Evolutionary conservation across 2,329 filamentous ascomycete genomes (phyloP).

Genomic region (Dactylonectria estremocensis): DNA sequence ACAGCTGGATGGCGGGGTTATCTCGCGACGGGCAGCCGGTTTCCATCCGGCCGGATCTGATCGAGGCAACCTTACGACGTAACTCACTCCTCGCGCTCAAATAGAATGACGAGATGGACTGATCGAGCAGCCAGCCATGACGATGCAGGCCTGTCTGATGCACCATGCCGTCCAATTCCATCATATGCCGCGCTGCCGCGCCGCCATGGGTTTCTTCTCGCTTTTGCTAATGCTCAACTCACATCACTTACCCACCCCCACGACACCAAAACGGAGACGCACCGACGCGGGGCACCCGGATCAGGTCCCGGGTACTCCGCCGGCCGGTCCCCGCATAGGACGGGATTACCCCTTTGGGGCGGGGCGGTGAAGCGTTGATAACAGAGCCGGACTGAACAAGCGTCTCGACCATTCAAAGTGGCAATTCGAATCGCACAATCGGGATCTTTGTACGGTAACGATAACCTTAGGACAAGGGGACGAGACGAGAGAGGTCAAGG

Average conservation of each 20-base stretch:
- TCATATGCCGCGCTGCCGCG: constrained; percentile 31
- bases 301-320: background rate
- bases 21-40: constrained; percentile 6
- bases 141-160: constrained; percentile 23
- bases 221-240: too few relatives aligned
- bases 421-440: constrained; percentile 15
- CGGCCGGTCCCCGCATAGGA: background rate
- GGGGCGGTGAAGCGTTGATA: background rate
- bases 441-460: background rate
- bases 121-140: constrained; percentile 23
- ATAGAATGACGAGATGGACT: constrained; percentile 40
- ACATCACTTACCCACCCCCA: constrained; percentile 23
- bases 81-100: constrained; percentile 39
- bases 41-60: constrained; percentile 39
- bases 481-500: constrained; percentile 1
- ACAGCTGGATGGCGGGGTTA: constrained; percentile 10
- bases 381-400: too few relatives aligned
- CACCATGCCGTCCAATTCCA: constrained; percentile 26
- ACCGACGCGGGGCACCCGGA: constrained; percentile 22
- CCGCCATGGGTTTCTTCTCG: background rate
- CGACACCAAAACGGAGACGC: constrained; percentile 17
- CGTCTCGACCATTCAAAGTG: constrained; percentile 14
- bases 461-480: background rate
- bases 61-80: too few relatives aligned
- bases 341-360: background rate